A percentile compares a stretch with the other conserved stretches of the same genome.
These are phyloP conservation scores for Neurospora pannonica DNA, from an alignment of 495 filamentous ascomycete genomes.

Conservation along the genomic window DNA sequence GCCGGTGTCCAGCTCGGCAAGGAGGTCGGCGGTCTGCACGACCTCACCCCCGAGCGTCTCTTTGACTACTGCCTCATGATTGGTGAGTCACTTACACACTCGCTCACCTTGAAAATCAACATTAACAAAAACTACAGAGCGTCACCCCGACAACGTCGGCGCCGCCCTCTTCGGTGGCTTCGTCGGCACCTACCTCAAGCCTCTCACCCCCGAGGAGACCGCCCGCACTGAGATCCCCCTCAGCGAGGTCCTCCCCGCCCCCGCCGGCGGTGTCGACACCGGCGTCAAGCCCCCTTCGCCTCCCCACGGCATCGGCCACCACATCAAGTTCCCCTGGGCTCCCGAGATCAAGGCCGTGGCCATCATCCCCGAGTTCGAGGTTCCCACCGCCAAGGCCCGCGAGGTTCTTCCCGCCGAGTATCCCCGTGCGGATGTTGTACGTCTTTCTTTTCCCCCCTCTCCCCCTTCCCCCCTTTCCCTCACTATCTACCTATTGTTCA, in stretches of 20 bases:
- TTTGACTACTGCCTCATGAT: constrained; percentile 96
- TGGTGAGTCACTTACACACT: constrained; percentile 30
- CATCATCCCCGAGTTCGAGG: constrained; percentile 90
- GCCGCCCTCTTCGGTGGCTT: constrained; percentile 95
- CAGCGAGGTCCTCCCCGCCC: constrained; percentile 80
- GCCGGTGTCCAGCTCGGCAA: constrained; percentile 88
- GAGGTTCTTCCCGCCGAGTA: constrained; percentile 71
- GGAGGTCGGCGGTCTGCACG: constrained; percentile 69
- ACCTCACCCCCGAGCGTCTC: constrained; percentile 69
- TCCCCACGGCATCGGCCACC: constrained; percentile 84
- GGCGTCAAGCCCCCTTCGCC: constrained; percentile 75
- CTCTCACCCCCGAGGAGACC: constrained; percentile 75
- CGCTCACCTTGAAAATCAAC: background rate
- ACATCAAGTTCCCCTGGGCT: constrained; percentile 84
- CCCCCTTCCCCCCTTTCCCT: background rate
- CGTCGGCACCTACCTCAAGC: constrained; percentile 88
- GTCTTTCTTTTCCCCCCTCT: constrained; percentile 14
- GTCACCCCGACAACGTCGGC: constrained; percentile 94
- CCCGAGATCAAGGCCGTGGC: constrained; percentile 89
- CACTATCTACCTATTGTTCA: too few relatives aligned
- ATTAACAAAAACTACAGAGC: constrained; percentile 44
- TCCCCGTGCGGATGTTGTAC: constrained; percentile 65
- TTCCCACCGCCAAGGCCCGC: constrained; percentile 78
- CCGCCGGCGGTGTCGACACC: constrained; percentile 80
- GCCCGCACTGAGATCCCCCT: constrained; percentile 88